These are phyloP conservation scores for Dendryphion nanum DNA, from an alignment of 2,329 filamentous ascomycete genomes.

Conservation along the genomic window DNA sequence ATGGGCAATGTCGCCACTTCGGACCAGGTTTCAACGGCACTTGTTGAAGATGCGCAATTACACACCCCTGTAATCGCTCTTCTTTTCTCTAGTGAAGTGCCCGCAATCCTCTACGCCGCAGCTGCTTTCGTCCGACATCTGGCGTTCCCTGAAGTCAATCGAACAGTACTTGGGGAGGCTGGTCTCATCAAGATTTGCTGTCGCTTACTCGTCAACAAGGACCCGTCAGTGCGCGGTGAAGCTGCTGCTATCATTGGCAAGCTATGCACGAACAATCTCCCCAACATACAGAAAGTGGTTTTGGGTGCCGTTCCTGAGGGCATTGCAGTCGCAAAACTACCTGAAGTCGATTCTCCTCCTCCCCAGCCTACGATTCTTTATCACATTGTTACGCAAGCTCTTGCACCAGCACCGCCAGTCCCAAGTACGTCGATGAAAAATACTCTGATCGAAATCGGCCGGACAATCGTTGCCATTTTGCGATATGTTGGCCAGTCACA, in stretches of 20 bases:
- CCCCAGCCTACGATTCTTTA: constrained; percentile 23
- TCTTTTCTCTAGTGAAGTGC: constrained; percentile 22
- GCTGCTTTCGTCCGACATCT: constrained; percentile 39
- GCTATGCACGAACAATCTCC: constrained; percentile 28
- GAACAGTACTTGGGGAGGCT: constrained; percentile 26
- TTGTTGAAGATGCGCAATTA: constrained; percentile 33
- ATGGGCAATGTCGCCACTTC: constrained; percentile 40
- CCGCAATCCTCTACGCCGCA: constrained; percentile 34
- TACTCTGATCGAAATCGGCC: constrained; percentile 33
- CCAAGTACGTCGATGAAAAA: constrained; percentile 41
- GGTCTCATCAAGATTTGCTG: constrained; percentile 32
- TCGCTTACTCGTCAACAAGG: constrained; percentile 22
- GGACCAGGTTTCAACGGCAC: constrained; percentile 31
- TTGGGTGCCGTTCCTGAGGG: constrained; percentile 17
- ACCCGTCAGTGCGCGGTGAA: constrained; percentile 35
- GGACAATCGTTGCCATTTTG: constrained; percentile 28
- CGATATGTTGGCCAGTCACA: constrained; percentile 18
- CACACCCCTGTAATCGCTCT: constrained; percentile 29
- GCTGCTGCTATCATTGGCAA: constrained; percentile 35
- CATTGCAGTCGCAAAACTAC: constrained; percentile 7
- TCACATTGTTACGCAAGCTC: constrained; percentile 28
- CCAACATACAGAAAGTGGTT: constrained; percentile 31
- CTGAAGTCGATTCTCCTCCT: constrained; percentile 14
- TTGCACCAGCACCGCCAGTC: constrained; percentile 27
- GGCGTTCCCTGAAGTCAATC: constrained; percentile 33